Evolutionary conservation across 768 basidiomycete species (phyloP).

Genomic region (Plicaturopsis crispa): DNA sequence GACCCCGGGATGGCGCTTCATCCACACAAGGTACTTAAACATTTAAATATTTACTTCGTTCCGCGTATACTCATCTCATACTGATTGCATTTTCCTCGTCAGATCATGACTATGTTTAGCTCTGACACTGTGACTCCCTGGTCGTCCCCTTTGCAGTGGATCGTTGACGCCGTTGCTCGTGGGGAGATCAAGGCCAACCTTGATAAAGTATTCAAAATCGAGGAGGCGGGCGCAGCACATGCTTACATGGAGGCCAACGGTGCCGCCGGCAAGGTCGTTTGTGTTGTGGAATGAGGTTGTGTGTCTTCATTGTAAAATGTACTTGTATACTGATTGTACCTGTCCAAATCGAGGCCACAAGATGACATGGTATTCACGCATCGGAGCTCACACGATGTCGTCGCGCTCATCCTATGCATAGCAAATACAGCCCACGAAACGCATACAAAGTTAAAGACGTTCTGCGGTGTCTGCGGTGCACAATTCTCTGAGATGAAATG

Average conservation of each 20-base stretch:
- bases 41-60: neutral
- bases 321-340: no score
- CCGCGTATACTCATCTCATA: neutral
- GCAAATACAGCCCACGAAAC: no score
- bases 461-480: no score
- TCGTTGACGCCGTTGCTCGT: slow-evolving; percentile 14
- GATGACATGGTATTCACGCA: no score
- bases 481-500: no score
- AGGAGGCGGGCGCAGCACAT: slow-evolving; percentile 13
- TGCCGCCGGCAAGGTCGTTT: slow-evolving; percentile 17
- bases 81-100: neutral
- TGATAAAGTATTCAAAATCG: slow-evolving; percentile 17
- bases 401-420: no score
- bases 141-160: slow-evolving; percentile 13
- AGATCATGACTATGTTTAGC: slow-evolving; percentile 16
- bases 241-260: slow-evolving; percentile 17
- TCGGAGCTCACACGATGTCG: no score
- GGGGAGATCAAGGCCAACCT: slow-evolving; percentile 12
- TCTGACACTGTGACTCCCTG: slow-evolving; percentile 12
- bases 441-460: no score
- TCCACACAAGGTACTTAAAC: slow-evolving; percentile 11
- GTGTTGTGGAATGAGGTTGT: slow-evolving; percentile 15
- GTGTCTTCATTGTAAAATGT: no score
- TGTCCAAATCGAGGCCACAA: no score
- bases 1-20: slow-evolving; percentile 11